Base-by-base conservation (phyloP, 805 yeast genomes). In the Danielia reshetovae region DNA sequence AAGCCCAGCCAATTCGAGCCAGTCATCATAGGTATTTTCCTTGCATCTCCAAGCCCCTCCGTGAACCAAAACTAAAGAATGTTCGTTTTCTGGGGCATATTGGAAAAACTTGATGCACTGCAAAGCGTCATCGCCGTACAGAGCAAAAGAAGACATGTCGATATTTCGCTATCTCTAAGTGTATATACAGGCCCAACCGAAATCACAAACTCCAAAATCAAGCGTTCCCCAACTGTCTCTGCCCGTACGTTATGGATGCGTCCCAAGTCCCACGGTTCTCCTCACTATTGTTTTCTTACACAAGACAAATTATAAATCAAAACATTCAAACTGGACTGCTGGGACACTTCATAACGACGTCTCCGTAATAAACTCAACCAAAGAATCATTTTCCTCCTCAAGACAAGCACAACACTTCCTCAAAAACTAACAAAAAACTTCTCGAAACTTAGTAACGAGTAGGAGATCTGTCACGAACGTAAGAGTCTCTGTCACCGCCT, bases 31-130 rank as follows among this genome's bases (percentile, higher is more conserved):
- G 0, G 88, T 80, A 51, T 81, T 80, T 3, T 42, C 52, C 1
- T 78, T 75, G 49, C 83, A 94, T 41, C 85, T 67, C 95, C 95
- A 86, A 0, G 88, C 94, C 0, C 96, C 96, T 1, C 96, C 96
- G 57, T 86, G 96, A 25, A 86, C 70, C 45, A 77, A 79, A 1
- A 85, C 68, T 5, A 75, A 35, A 13, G 73, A 56, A 15, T 37
- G 36, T 2, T 51, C 36, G 14, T 31, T 30, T 12, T 30, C 38
- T 2, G 38, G 39, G 4, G 30, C 5, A 27, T 41, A 42, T n/a
- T 49, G 44, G 40, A 57, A 62, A 1, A 57, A 39, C 37, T 55
- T 60, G 22, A 63, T 24, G 12, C 30, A 35, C 31, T 67, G 70
- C 18, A 65, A 54, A 3, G 50, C 52, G 42, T 65, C 57, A 0